phyloP scores from a whole-genome alignment of 306 rosid species.

The Carpinus viminea region DNA sequence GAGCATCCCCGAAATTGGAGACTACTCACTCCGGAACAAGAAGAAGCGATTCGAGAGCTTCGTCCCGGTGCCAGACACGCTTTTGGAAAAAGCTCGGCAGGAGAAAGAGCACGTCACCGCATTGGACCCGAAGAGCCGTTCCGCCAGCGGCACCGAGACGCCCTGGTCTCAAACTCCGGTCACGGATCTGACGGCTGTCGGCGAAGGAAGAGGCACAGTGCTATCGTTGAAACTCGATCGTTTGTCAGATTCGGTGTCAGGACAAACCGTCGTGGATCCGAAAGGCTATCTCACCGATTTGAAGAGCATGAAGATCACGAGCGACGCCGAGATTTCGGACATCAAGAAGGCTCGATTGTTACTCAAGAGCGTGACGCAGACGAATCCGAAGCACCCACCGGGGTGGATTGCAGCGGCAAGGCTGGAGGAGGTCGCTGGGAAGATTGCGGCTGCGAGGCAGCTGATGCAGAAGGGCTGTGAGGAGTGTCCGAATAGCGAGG shows the following conservation, averaged over 20 bases:
- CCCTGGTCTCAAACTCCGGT: constrained; percentile 86
- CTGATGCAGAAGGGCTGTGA: constrained; percentile 86
- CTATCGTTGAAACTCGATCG: constrained; percentile 78
- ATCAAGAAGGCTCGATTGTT: constrained; percentile 79
- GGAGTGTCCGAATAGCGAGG: constrained; percentile 86
- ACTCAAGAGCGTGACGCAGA: constrained; percentile 83
- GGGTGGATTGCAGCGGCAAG: constrained; percentile 95
- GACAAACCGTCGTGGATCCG: constrained; percentile 78
- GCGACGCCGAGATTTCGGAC: constrained; percentile 90
- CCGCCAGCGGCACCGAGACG: constrained; percentile 71
- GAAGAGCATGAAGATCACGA: constrained; percentile 83
- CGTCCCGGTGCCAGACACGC: constrained; percentile 84
- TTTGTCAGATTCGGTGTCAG: constrained; percentile 75
- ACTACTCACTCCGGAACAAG: constrained; percentile 77
- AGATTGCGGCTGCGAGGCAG: constrained; percentile 76
- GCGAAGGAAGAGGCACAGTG: constrained; percentile 90
- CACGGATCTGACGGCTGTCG: constrained; percentile 92
- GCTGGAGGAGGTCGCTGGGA: constrained; percentile 88
- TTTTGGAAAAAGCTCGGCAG: constrained; percentile 87
- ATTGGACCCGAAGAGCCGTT: constrained; percentile 83
- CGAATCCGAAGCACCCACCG: constrained; percentile 85
- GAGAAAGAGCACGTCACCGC: constrained; percentile 88
- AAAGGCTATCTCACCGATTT: constrained; percentile 82
- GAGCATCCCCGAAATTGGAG: constrained; percentile 79
- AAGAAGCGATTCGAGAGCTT: constrained; percentile 87